Evolutionary conservation across 2,329 filamentous ascomycete genomes (phyloP), one percentile per base, ranked within the genome.

Genomic region (Cladophialophora psammophila): DNA sequence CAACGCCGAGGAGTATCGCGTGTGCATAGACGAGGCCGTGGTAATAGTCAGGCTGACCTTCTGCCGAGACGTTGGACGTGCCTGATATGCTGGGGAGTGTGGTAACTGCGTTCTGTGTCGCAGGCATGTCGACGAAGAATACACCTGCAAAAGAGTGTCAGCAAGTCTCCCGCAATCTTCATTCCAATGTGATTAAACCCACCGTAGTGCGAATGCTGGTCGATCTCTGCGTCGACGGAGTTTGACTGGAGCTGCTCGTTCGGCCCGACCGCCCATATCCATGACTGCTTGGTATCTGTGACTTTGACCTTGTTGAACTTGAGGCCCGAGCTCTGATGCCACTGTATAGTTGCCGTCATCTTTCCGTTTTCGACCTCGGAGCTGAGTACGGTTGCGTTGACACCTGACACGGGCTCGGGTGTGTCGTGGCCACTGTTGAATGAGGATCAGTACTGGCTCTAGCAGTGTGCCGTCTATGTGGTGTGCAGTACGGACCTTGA

Each of bases 1-100:
- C 76, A 20, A 76, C 35, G 48, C 70, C 72, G 72, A 77, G 77
- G 54, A 77, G 69, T 2, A 74, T 69, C 4, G 72, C 76, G 67
- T 78, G 52, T 7, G 78, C 13, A 31, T 42, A 20, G 20, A 65
- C 63, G 8, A 65, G 58, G 50, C 38, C 48, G 36, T 62, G 31
- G 52, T 54, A 60, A 26, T 61, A 65, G 1, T 18, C 26, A 6
- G 63, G 57, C 55, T 65, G 63, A 15, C 54, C 57, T 35, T 40
- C 61, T 35, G 59, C 52, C 13, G 50, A 38, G 50, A 77, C 65
- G 48, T 76, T 77, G 36, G 12, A 78, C 20, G 34, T 75, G 74
- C 76, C 76, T 75, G 15, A 26, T 52, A 18, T 75, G 32, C 71
- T 69, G 34, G 80, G 73, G 71, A 74, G 65, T 18, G 50, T 60